A percentile compares a stretch with the other conserved stretches of the same genome.
phyloP scores from a whole-genome alignment of 441 rosid species.

The Gossypium lobatum region DNA sequence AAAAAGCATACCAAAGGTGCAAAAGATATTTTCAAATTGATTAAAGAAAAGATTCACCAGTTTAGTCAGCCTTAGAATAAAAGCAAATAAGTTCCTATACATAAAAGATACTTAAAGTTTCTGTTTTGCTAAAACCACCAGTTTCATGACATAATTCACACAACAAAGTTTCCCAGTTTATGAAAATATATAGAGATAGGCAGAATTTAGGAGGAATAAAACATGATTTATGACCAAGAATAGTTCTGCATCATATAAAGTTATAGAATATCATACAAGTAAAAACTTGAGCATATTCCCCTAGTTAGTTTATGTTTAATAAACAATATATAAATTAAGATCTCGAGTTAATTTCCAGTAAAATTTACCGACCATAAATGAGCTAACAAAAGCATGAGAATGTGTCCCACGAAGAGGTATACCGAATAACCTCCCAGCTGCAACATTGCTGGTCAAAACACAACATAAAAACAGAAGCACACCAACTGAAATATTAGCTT shows the following conservation, averaged over 20 bases:
- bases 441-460: conserved; percentile 68
- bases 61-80: too few relatives aligned
- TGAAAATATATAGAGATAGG: not conserved
- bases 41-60: not conserved
- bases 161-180: too few relatives aligned
- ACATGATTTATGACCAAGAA: conserved; percentile 14
- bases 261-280: not conserved
- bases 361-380: conserved; percentile 63
- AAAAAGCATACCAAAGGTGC: not conserved
- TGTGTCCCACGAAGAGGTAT: conserved; percentile 94
- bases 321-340: conserved; percentile 14
- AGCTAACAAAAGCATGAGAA: conserved; percentile 96
- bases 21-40: not conserved
- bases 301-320: conserved; percentile 9
- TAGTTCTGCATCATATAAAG: not conserved
- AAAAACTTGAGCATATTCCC: not conserved
- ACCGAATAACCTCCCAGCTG: conserved; percentile 81
- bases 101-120: too few relatives aligned
- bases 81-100: too few relatives aligned
- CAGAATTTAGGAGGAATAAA: not conserved
- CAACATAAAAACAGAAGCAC: conserved; percentile 11
- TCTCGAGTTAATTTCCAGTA: not conserved
- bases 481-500: conserved; percentile 10
- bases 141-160: too few relatives aligned
- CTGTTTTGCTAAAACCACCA: too few relatives aligned